Evolutionary conservation across 1,139 yeast species (phyloP), one percentile per base, ranked within the genome.

Genomic region (Suhomyces wounanorum): DNA sequence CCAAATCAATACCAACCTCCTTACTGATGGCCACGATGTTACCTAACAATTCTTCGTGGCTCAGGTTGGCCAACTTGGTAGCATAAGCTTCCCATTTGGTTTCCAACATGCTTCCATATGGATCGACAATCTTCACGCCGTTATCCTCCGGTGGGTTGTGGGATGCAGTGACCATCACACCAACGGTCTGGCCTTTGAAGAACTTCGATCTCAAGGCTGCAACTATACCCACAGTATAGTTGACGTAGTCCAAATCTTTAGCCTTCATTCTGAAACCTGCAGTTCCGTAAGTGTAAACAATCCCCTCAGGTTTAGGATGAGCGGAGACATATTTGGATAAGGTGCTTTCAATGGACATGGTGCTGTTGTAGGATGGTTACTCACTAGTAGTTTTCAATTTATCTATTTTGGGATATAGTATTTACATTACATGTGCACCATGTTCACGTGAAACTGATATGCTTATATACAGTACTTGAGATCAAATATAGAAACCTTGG

Each of bases 61-160:
- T 60, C 3, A 89, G 75, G 64, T 94, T 94, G 52, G 98, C 97
- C 57, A 94, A 72, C 30, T 69, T 63, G 1, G 97, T 89, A 30
- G 97, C 97, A 59, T 84, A 75, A 1, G 76, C 69, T 66, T 94
- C 99, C 99, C 99, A 95, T 13, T 78, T 65, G 50, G 83, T 82
- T 53, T 84, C 89, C 59, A 94, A 79, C 99, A 94, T 94, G 58
- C 89, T 94, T 31, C 99, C 99, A 67, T 81, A 72, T 0, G 99
- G 98, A 60, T 94, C 99, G 38, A 92, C 91, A 23, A 94, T 78
- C 70, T 94, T 94, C 52, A 94, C 96, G n/a, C 99, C 99, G 60
- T 94, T 94, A 64, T 94, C 99, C 47, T 77, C 78, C 0, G 98
- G 95, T 0, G 98, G 98, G 63, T 94, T 94, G 67, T 94, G 99